Percentiles rank a stretch among this genome's conserved stretches.
These are phyloP conservation scores for Sapria himalayana DNA, from an alignment of 345 rosid species.

Conservation along the genomic window DNA sequence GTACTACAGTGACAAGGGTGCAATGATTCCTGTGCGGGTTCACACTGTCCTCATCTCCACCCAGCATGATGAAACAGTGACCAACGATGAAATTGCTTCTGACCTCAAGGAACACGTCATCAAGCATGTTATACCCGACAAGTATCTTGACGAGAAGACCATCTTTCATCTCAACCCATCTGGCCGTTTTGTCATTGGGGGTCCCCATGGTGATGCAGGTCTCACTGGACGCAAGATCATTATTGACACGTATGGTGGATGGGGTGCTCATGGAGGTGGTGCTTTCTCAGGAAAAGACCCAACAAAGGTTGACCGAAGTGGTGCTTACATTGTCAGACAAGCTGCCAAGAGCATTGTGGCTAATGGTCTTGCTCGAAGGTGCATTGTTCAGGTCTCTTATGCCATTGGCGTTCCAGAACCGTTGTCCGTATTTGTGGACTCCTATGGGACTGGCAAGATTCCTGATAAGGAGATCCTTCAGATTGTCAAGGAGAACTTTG, in stretches of 20 bases:
- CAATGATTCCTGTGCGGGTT: slow-evolving; percentile 58
- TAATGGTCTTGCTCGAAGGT: slow-evolving; percentile 33
- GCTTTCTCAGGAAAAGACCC: slow-evolving; percentile 74
- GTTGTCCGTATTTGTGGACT: slow-evolving; percentile 31
- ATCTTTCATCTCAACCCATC: slow-evolving; percentile 78
- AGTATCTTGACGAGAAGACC: slow-evolving; percentile 63
- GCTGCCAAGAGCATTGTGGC: slow-evolving; percentile 63
- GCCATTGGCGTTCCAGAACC: slow-evolving; percentile 50
- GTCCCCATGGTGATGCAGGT: slow-evolving; percentile 73
- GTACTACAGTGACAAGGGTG: slow-evolving; percentile 37
- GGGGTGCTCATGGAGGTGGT: slow-evolving; percentile 82
- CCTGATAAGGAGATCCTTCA: slow-evolving; percentile 66
- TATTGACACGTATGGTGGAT: slow-evolving; percentile 57
- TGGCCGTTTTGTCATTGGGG: slow-evolving; percentile 62
- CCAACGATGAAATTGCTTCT: slow-evolving; percentile 55
- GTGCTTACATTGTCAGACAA: slow-evolving; percentile 59
- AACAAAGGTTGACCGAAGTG: slow-evolving; percentile 60
- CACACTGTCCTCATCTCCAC: slow-evolving; percentile 61
- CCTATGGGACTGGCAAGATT: slow-evolving; percentile 40
- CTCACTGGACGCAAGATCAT: slow-evolving; percentile 71
- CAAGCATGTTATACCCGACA: slow-evolving; percentile 49
- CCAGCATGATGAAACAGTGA: slow-evolving; percentile 36
- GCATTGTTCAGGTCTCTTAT: slow-evolving; percentile 43
- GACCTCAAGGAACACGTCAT: slow-evolving; percentile 67
- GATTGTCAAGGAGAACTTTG: slow-evolving; percentile 66